Evolutionary conservation across 2,329 filamentous ascomycete genomes (phyloP).

Genomic region (Trichoderma polysporum): DNA sequence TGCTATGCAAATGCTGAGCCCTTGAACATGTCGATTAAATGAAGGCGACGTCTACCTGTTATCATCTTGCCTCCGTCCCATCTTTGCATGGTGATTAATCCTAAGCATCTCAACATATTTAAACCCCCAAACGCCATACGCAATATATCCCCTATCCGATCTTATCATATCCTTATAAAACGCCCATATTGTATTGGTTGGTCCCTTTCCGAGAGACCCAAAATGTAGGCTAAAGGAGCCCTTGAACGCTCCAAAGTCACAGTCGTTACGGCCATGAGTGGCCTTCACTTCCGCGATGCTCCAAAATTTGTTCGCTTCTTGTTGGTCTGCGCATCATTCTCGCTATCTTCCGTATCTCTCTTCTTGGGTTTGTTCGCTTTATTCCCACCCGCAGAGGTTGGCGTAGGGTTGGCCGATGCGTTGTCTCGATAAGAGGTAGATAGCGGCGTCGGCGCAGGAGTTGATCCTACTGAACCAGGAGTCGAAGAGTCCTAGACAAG

Average conservation of each 20-base stretch:
- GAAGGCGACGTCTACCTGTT: background rate
- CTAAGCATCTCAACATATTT: background rate
- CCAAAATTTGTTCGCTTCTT: slow-evolving; percentile 62
- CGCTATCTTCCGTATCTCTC: slow-evolving; percentile 58
- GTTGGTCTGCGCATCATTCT: slow-evolving; percentile 53
- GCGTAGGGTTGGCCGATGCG: slow-evolving; percentile 54
- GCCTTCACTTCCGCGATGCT: slow-evolving; percentile 49
- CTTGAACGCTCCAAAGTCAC: background rate
- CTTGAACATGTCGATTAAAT: background rate
- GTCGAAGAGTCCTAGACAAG: slow-evolving; percentile 42
- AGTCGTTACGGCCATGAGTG: background rate
- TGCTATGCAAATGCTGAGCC: background rate
- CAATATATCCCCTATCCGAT: background rate
- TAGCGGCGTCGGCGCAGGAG: slow-evolving; percentile 51
- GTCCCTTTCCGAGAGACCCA: background rate
- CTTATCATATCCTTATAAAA: background rate
- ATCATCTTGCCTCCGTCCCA: background rate
- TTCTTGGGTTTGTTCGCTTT: slow-evolving; percentile 54
- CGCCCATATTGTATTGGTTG: background rate
- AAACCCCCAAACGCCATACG: background rate
- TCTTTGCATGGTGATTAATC: background rate
- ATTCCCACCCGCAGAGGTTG: slow-evolving; percentile 51
- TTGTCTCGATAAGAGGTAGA: slow-evolving; percentile 54
- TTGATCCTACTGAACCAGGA: slow-evolving; percentile 42
- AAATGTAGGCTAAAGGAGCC: background rate